These are phyloP conservation scores for Yamadazyma spencermartinsiae DNA, from an alignment of 1,139 yeast species.

Conservation along the genomic window DNA sequence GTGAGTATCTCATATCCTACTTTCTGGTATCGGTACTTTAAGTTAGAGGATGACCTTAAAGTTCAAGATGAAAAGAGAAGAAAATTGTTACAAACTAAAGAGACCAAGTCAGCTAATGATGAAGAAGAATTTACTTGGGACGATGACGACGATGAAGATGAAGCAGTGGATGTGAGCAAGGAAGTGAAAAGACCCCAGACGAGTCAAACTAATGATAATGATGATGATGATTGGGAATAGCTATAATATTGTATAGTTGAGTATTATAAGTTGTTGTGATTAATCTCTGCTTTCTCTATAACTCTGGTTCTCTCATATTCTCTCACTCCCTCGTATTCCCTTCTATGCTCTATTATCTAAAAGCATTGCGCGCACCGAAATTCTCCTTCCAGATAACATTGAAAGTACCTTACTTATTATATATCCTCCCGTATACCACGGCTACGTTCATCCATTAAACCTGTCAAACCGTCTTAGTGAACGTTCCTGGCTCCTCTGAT, in stretches of 20 bases:
- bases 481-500: too few species aligned
- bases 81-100: constrained; percentile 48
- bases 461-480: too few species aligned
- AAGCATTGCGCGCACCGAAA: too few species aligned
- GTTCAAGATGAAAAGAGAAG: constrained; percentile 69
- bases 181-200: constrained; percentile 6
- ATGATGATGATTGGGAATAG: constrained; percentile 58
- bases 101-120: constrained; percentile 34
- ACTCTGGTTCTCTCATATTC: too few species aligned
- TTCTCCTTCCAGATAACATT: too few species aligned
- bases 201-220: constrained; percentile 25
- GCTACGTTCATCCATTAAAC: too few species aligned
- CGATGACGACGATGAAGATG: constrained; percentile 60
- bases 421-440: too few species aligned
- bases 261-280: not conserved
- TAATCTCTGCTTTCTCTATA: too few species aligned
- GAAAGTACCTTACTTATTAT: too few species aligned
- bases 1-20: constrained; percentile 53
- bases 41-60: constrained; percentile 53
- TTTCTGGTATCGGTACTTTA: constrained; percentile 80
- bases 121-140: constrained; percentile 59
- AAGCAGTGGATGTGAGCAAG: constrained; percentile 22
- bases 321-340: too few species aligned
- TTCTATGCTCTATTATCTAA: too few species aligned
- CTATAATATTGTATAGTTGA: not conserved